Conservation (phyloP, 305 asterid species). For the Withania somnifera region DNA sequence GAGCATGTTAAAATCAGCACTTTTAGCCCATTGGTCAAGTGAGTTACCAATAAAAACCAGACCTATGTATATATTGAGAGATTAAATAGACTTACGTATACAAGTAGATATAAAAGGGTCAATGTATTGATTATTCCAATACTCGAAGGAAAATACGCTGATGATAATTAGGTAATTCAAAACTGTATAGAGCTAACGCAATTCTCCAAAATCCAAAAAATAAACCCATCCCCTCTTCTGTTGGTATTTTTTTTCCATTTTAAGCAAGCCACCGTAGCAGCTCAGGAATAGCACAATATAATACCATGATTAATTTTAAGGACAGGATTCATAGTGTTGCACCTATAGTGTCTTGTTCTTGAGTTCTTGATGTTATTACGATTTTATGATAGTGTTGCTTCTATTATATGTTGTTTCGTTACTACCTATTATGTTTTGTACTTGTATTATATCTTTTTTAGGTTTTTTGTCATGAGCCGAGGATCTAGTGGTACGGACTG, state of each 20-base stretch:
- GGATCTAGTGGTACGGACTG: too few relatives aligned
- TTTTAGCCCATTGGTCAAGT: background rate
- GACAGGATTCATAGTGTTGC: too few relatives aligned
- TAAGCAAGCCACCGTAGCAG: background rate
- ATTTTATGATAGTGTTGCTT: too few relatives aligned
- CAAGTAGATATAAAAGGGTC: background rate
- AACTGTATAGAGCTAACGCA: background rate
- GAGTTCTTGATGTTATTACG: too few relatives aligned
- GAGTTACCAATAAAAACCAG: background rate
- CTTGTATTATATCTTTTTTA: too few relatives aligned
- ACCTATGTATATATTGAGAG: too few relatives aligned
- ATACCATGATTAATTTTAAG: background rate
- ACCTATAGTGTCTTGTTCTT: too few relatives aligned
- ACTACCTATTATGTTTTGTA: too few relatives aligned
- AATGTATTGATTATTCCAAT: background rate
- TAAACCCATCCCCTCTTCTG: background rate
- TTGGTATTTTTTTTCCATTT: background rate
- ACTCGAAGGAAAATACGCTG: background rate
- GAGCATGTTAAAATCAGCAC: background rate
- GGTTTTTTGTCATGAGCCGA: too few relatives aligned
- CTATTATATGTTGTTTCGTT: too few relatives aligned
- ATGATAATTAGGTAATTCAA: background rate
- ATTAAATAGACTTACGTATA: background rate
- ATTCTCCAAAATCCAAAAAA: background rate
- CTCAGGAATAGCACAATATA: background rate